phyloP scores from a whole-genome alignment of 306 rosid species.

The Canavalia gladiata region DNA sequence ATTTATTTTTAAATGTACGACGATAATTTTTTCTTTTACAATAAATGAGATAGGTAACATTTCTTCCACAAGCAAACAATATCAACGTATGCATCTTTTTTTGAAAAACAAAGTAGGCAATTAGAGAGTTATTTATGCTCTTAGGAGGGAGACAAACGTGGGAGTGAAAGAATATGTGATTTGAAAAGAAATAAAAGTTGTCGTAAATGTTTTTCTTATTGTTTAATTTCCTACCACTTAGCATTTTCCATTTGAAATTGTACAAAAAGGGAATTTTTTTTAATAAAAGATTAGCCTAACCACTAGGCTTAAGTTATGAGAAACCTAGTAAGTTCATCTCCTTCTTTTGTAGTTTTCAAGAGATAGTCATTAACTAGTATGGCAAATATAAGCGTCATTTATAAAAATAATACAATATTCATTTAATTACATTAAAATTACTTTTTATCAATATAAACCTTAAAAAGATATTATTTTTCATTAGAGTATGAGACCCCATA shows the following conservation, averaged over 20 bases:
- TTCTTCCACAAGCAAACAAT: no score
- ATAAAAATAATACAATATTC: background rate
- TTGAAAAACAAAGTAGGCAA: no score
- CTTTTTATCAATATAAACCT: no score
- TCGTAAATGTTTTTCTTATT: background rate
- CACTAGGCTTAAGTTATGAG: background rate
- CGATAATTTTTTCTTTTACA: no score
- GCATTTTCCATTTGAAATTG: background rate
- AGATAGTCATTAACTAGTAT: background rate
- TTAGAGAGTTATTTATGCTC: no score
- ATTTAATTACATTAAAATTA: background rate
- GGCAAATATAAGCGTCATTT: background rate
- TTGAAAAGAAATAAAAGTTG: background rate
- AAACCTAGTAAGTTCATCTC: background rate
- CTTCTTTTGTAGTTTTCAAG: no score
- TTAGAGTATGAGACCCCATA: background rate
- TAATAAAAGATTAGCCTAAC: background rate
- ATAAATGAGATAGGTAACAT: no score
- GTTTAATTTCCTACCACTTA: background rate
- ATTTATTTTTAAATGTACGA: no score
- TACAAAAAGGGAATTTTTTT: no score
- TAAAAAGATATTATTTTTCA: background rate
- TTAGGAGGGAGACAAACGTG: background rate
- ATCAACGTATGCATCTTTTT: no score
- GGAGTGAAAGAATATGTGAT: background rate